A percentile compares a stretch with the other conserved stretches of the same genome.
These are phyloP conservation scores for Teunomyces atbi DNA, from an alignment of 805 yeast species.

Conservation along the genomic window DNA sequence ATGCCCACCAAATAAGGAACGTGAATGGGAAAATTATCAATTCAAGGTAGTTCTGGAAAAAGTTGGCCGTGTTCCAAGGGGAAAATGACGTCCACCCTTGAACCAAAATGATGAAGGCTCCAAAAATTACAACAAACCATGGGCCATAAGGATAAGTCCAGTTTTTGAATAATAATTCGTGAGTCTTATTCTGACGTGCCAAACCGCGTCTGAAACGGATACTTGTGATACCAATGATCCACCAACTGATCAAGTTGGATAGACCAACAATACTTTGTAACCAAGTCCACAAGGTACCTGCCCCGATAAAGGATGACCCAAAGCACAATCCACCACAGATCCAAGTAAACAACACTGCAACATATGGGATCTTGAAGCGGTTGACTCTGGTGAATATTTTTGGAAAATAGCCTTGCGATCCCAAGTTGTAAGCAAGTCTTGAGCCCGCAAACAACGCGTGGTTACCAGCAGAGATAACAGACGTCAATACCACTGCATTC, in stretches of 20 bases:
- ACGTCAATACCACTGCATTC: conserved; percentile 56
- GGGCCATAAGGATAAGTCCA: conserved; percentile 57
- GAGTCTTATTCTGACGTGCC: conserved; percentile 40
- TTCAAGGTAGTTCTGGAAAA: conserved; percentile 48
- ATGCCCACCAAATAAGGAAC: conserved; percentile 42
- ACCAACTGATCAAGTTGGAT: conserved; percentile 53
- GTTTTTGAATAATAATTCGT: conserved; percentile 41
- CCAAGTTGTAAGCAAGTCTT: conserved; percentile 48
- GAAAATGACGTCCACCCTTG: conserved; percentile 54
- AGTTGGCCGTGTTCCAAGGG: conserved; percentile 42
- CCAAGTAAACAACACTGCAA: conserved; percentile 52
- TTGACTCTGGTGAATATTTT: conserved; percentile 41
- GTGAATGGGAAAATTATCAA: conserved; percentile 46
- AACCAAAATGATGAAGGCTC: conserved; percentile 44
- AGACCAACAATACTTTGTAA: conserved; percentile 53
- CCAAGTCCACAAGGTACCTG: conserved; percentile 55
- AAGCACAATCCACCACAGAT: conserved; percentile 56
- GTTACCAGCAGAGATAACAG: conserved; percentile 55
- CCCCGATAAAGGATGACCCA: conserved; percentile 55
- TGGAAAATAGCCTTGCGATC: conserved; percentile 48
- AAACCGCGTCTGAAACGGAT: conserved; percentile 50
- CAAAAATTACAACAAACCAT: conserved; percentile 43
- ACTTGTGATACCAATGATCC: conserved; percentile 47
- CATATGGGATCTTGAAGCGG: conserved; percentile 47
- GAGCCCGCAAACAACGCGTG: conserved; percentile 53